Evolutionary conservation across 2,329 filamentous ascomycete genomes (phyloP), one percentile per base, ranked within the genome.

Genomic region (Ophiocordyceps camponoti-leonardi): DNA sequence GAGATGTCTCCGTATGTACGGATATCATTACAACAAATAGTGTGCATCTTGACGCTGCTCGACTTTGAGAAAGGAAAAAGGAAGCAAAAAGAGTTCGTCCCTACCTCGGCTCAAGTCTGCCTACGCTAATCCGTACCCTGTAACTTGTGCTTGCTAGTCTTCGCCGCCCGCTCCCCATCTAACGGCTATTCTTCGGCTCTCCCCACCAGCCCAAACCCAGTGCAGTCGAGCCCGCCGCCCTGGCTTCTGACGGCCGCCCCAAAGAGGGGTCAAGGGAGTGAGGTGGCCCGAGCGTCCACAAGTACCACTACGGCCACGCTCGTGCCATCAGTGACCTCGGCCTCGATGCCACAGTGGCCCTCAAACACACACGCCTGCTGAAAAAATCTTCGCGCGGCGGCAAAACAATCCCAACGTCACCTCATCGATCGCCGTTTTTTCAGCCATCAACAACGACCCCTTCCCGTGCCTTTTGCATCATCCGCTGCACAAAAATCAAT

Each of bases 341-440:
- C n/a, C 26, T 19, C 47, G 33, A 44, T 42, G 37, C 42, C 47
- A 44, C 47, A 42, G 44, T 16, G 44, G 19, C 47, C 49, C 41
- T 48, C 47, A 45, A 37, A 45, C 39, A n/a, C 42, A 37, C 44
- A 42, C 46, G 45, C 46, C 49, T 44, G 49, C 52, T 61, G 67
- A 72, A 72, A 72, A 72, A 72, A 67, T 73, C 66, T 65, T 64
- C 64, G 66, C 64, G 67, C 67, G 67, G 61, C 68, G 33, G 33
- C 65, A 67, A 72, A 67, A 65, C 37, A 66, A 67, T 63, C 62
- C 61, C 68, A 73, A 73, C 71, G 69, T 71, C 71, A 73, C 65
- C 65, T 66, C 69, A 68, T 72, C 68, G 56, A 62, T 56, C 54
- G 59, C 57, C 56, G 65, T 52, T 64, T 54, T n/a, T 67, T 68